Percentiles rank a stretch among this genome's conserved stretches.
phyloP scores from a whole-genome alignment of 1,284 basidiomycete genomes.

The Cutaneotrichosporon dermatis region DNA sequence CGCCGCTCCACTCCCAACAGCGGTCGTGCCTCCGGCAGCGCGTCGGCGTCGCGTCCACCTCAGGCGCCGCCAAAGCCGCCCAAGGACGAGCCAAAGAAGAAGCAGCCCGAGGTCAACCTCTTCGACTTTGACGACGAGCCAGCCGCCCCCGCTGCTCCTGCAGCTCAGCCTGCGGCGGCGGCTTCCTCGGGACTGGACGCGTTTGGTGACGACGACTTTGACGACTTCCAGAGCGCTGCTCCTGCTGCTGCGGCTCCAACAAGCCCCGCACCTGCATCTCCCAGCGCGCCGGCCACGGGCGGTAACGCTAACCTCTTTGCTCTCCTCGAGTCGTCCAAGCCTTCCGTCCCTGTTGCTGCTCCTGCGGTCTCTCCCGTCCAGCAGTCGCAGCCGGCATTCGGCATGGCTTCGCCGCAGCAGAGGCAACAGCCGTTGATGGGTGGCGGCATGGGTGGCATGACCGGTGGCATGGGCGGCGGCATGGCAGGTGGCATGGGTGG shows the following conservation, averaged over 20 bases:
- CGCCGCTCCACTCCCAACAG: constrained; percentile 23
- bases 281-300: constrained; percentile 20
- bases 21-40: not conserved
- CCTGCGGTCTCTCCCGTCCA: constrained; percentile 4
- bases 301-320: constrained; percentile 52
- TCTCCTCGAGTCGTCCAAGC: constrained; percentile 42
- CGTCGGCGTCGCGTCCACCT: constrained; percentile 6
- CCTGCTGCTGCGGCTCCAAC: constrained; percentile 45
- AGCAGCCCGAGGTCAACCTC: constrained; percentile 58
- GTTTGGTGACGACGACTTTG: constrained; percentile 66
- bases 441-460: not conserved
- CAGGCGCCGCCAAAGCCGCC: constrained; percentile 50
- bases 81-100: constrained; percentile 46
- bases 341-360: constrained; percentile 10
- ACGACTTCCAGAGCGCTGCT: constrained; percentile 82
- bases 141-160: constrained; percentile 16
- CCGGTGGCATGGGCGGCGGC: constrained; percentile 15
- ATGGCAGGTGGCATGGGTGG: not conserved
- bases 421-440: not conserved
- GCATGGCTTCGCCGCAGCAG: constrained; percentile 15
- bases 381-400: constrained; percentile 20
- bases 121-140: constrained; percentile 65
- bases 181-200: constrained; percentile 20
- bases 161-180: constrained; percentile 26
- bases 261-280: constrained; percentile 3